Conservation (phyloP, 2,329 filamentous ascomycete species). For the Fusarium decemcellulare region DNA sequence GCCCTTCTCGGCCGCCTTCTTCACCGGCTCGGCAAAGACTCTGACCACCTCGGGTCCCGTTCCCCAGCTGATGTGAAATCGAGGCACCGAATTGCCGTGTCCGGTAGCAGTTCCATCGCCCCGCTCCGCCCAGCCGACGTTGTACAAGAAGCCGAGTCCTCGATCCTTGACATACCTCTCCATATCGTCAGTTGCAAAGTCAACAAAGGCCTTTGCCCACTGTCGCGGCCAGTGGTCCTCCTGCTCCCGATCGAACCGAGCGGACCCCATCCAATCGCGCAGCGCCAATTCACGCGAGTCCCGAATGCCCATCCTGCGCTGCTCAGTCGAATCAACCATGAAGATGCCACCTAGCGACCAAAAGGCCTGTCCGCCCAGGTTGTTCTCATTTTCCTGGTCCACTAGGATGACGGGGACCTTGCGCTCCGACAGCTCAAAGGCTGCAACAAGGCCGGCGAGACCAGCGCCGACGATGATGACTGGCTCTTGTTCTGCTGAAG, state of each 20-base stretch:
- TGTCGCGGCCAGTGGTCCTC: conserved; percentile 71
- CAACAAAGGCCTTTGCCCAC: conserved; percentile 75
- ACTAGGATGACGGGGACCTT: conserved; percentile 65
- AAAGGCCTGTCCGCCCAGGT: conserved; percentile 73
- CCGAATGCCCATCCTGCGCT: conserved; percentile 70
- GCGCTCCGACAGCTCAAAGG: conserved; percentile 67
- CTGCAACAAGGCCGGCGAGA: conserved; percentile 72
- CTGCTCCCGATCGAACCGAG: conserved; percentile 69
- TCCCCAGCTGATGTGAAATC: conserved; percentile 76
- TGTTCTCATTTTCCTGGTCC: conserved; percentile 71
- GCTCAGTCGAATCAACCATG: conserved; percentile 69
- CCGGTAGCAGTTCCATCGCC: conserved; percentile 69
- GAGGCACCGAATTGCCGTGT: conserved; percentile 73
- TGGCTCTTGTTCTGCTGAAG: conserved; percentile 46
- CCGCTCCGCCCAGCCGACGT: conserved; percentile 74
- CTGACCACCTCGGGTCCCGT: conserved; percentile 72
- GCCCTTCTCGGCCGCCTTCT: conserved; percentile 65
- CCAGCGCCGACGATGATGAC: conserved; percentile 71
- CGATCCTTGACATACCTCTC: conserved; percentile 68
- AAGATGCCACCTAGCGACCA: conserved; percentile 76
- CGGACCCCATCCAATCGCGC: conserved; percentile 71
- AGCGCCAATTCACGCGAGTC: conserved; percentile 70
- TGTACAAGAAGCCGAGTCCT: conserved; percentile 67
- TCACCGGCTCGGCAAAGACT: conserved; percentile 70
- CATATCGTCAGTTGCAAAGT: conserved; percentile 72